Evolutionary conservation across 169 alveolate species (phyloP).

Genomic region (Blepharisma undulans): DNA sequence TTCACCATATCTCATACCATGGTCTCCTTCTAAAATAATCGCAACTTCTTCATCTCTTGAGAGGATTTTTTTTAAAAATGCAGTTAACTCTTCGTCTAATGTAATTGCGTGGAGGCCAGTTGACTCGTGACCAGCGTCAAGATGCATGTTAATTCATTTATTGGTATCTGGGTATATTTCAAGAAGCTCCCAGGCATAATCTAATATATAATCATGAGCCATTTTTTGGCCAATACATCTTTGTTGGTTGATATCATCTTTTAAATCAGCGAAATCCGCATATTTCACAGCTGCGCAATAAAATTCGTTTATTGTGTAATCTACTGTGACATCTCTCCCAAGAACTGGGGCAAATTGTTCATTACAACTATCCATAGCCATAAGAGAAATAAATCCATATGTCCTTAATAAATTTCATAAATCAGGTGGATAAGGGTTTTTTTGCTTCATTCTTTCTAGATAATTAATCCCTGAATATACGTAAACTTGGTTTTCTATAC

Average conservation of each 20-base stretch:
- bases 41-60: neutral
- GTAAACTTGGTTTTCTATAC: neutral
- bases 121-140: constrained; percentile 35
- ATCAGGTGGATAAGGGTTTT: no score
- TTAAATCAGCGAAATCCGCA: neutral
- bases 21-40: neutral
- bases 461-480: neutral
- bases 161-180: neutral
- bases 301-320: neutral
- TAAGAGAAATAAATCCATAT: neutral
- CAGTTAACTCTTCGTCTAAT: constrained; percentile 8
- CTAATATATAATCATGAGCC: constrained; percentile 29
- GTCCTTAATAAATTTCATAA: no score
- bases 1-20: constrained; percentile 40
- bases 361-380: constrained; percentile 29
- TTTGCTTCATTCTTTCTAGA: neutral
- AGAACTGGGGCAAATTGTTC: neutral
- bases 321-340: neutral
- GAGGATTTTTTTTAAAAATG: neutral
- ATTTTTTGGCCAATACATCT: constrained; percentile 27
- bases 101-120: constrained; percentile 24
- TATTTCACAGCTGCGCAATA: neutral
- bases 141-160: neutral
- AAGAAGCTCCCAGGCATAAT: neutral
- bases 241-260: neutral